phyloP scores from a whole-genome alignment of 2,329 filamentous ascomycete genomes.

The Sporothrix protearum region DNA sequence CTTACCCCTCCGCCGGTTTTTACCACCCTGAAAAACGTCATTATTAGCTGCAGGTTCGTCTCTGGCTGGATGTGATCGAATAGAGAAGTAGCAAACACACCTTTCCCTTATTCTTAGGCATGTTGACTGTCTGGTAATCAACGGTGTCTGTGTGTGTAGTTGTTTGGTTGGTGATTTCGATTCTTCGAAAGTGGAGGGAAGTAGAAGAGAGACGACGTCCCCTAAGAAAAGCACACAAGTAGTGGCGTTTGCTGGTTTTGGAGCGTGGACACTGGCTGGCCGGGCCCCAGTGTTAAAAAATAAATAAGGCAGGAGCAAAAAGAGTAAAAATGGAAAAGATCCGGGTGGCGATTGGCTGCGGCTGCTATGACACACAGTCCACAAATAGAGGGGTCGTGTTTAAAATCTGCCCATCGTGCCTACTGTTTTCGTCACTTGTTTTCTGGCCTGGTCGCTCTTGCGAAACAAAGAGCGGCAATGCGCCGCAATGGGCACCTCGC shows the following conservation, averaged over 20 bases:
- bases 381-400: slow-evolving; percentile 24
- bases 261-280: background rate
- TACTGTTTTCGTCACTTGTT: slow-evolving; percentile 17
- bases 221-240: slow-evolving; percentile 8
- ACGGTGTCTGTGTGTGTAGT: background rate
- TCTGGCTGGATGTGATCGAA: background rate
- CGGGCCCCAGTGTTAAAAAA: slow-evolving; percentile 1
- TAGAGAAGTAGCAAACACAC: slow-evolving; percentile 42
- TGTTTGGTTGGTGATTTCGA: slow-evolving; percentile 7
- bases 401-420: slow-evolving; percentile 11
- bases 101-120: slow-evolving; percentile 99
- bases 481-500: background rate
- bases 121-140: slow-evolving; percentile 44
- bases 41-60: background rate
- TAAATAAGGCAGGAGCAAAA: background rate
- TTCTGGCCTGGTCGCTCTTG: background rate
- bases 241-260: slow-evolving; percentile 5
- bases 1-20: slow-evolving; percentile 97
- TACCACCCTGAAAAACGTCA: slow-evolving; percentile 60
- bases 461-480: background rate
- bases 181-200: slow-evolving; percentile 6
- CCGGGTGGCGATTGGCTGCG: slow-evolving; percentile 19
- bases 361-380: slow-evolving; percentile 18
- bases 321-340: slow-evolving; percentile 18
- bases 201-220: background rate